These are phyloP conservation scores for Microcyclospora tardicrescens DNA, from an alignment of 2,329 filamentous ascomycete genomes.

Conservation along the genomic window DNA sequence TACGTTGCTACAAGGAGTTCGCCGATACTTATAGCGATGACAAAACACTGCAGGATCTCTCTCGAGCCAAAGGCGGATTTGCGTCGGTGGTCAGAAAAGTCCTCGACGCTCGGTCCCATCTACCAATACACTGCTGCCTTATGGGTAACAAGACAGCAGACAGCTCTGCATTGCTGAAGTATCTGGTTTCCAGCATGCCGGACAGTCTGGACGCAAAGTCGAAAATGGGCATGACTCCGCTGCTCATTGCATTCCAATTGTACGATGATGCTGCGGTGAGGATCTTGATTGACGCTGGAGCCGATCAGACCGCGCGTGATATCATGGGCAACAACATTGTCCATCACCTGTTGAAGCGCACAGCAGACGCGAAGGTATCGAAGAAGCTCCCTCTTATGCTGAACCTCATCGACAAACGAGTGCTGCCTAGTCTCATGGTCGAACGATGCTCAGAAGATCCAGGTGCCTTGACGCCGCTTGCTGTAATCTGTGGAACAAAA, in stretches of 20 bases:
- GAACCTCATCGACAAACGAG: constrained; percentile 43
- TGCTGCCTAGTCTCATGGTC: constrained; percentile 45
- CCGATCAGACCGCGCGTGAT: constrained; percentile 50
- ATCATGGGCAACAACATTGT: constrained; percentile 52
- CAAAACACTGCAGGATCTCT: constrained; percentile 48
- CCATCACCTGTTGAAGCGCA: constrained; percentile 39
- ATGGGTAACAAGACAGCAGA: constrained; percentile 22
- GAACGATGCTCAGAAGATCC: constrained; percentile 43
- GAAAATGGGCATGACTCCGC: constrained; percentile 46
- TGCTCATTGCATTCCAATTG: constrained; percentile 52
- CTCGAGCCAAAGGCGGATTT: constrained; percentile 47
- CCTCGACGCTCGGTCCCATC: constrained; percentile 47
- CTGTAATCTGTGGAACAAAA: no score
- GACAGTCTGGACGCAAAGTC: constrained; percentile 50
- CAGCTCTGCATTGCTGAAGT: constrained; percentile 47
- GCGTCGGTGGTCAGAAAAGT: constrained; percentile 50
- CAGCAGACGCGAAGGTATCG: neutral
- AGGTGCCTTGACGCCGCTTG: constrained; percentile 49
- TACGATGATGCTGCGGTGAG: constrained; percentile 43
- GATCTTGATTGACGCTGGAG: constrained; percentile 53
- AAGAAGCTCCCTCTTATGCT: constrained; percentile 32
- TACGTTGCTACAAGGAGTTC: constrained; percentile 57
- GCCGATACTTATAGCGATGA: constrained; percentile 49
- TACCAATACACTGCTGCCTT: constrained; percentile 51
- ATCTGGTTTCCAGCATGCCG: constrained; percentile 51